Conservation (phyloP, 352 stramenopile genomes). For the Pythium utonaiense region DNA sequence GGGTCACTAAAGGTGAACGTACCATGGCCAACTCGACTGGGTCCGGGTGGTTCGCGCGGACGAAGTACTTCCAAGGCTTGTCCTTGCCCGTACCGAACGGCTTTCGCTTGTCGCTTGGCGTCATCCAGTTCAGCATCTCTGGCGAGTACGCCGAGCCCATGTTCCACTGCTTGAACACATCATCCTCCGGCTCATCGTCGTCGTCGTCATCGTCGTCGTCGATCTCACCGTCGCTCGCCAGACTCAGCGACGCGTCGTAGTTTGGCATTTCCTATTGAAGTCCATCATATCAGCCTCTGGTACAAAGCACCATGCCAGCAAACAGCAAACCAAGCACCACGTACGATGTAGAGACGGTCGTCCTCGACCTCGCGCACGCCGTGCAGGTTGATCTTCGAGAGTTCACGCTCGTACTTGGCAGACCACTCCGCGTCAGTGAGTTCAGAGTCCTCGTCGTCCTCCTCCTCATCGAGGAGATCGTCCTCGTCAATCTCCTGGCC, state of each 20-base stretch:
- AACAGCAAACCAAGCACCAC: constrained; percentile 5
- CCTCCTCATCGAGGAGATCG: constrained; percentile 24
- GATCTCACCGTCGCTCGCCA: constrained; percentile 45
- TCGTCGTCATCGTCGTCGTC: constrained; percentile 27
- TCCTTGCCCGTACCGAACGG: constrained; percentile 47
- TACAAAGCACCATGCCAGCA: background rate
- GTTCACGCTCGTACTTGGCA: constrained; percentile 59
- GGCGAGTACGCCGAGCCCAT: constrained; percentile 61
- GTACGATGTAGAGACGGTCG: constrained; percentile 65
- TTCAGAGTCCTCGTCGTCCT: constrained; percentile 39
- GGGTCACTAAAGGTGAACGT: background rate
- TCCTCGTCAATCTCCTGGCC: constrained; percentile 12
- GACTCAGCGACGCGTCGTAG: constrained; percentile 56
- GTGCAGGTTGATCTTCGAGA: constrained; percentile 51
- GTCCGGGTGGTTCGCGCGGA: constrained; percentile 67
- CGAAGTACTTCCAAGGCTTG: constrained; percentile 82
- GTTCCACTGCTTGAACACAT: constrained; percentile 50
- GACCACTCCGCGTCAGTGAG: constrained; percentile 57
- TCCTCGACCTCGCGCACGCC: constrained; percentile 39
- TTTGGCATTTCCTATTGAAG: constrained; percentile 72
- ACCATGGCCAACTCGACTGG: constrained; percentile 73
- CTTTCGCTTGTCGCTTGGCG: constrained; percentile 55
- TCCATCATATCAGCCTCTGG: background rate
- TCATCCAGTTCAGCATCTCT: constrained; percentile 86
- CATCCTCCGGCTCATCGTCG: constrained; percentile 5